These are phyloP conservation scores for Allium sativum DNA, from an alignment of 106 monocot species.

Conservation along the genomic window DNA sequence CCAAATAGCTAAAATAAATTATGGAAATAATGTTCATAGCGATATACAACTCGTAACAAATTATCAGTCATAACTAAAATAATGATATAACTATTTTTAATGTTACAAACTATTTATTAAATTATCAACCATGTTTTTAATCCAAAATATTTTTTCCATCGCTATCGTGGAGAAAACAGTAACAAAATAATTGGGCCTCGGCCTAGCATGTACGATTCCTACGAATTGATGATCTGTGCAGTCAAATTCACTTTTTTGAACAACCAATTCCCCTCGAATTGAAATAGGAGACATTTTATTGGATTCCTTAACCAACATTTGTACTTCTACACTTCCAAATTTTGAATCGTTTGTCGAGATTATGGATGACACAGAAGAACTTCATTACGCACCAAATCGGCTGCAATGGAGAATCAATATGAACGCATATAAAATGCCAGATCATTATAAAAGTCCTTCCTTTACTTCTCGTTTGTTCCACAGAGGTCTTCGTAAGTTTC, in stretches of 20 bases:
- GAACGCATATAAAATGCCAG: slow-evolving; percentile 36
- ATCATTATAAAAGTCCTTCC: slow-evolving; percentile 22
- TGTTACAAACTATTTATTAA: no score
- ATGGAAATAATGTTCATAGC: no score
- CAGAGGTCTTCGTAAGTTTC: slow-evolving; percentile 6
- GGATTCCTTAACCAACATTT: background rate
- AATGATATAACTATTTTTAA: no score
- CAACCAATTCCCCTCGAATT: background rate
- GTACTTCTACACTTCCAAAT: background rate
- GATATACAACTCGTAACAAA: no score
- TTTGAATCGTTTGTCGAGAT: background rate
- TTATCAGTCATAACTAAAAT: no score
- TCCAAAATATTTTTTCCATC: no score
- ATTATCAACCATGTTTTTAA: no score
- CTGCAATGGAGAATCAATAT: slow-evolving; percentile 23
- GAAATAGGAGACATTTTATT: background rate
- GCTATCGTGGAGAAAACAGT: background rate
- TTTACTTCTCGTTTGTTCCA: slow-evolving; percentile 30
- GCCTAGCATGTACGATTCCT: background rate
- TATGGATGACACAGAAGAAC: background rate
- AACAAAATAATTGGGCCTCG: background rate
- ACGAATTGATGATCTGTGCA: background rate
- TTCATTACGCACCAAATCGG: background rate
- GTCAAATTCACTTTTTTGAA: background rate
- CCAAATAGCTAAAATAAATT: no score